Evolutionary conservation across 2,329 filamentous ascomycete genomes (phyloP).

Genomic region (Talaromyces sp.): DNA sequence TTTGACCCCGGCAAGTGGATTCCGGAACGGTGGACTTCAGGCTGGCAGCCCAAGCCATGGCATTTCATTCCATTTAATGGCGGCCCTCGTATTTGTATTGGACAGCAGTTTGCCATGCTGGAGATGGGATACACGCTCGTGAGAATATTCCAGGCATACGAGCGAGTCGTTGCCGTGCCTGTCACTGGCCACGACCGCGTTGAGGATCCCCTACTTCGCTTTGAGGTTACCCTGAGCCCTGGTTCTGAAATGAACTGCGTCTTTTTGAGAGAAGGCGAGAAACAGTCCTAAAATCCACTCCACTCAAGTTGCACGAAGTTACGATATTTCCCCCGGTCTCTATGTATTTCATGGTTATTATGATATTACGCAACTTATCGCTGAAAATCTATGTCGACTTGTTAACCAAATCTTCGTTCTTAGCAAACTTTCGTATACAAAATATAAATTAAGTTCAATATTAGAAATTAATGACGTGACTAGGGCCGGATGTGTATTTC

Average conservation of each 20-base stretch:
- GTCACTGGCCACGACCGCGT: slow-evolving; percentile 26
- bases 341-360: background rate
- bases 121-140: slow-evolving; percentile 51
- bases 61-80: slow-evolving; percentile 53
- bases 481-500: background rate
- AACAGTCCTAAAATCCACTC: background rate
- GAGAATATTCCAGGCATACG: slow-evolving; percentile 38
- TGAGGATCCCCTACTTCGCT: slow-evolving; percentile 29
- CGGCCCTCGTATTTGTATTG: slow-evolving; percentile 51
- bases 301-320: background rate
- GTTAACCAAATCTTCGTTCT: background rate
- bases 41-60: slow-evolving; percentile 49
- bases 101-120: slow-evolving; percentile 55
- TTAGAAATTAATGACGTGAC: background rate
- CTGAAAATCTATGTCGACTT: background rate
- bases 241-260: slow-evolving; percentile 35
- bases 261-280: slow-evolving; percentile 27
- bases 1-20: slow-evolving; percentile 41
- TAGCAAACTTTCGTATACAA: background rate
- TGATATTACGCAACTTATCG: background rate
- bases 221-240: slow-evolving; percentile 35
- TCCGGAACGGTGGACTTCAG: slow-evolving; percentile 47
- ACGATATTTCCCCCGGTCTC: background rate
- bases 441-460: background rate
- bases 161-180: slow-evolving; percentile 29